Evolutionary conservation across 306 rosid species (phyloP), one percentile per base, ranked within the genome.

Genomic region (Echinosophora koreensis): DNA sequence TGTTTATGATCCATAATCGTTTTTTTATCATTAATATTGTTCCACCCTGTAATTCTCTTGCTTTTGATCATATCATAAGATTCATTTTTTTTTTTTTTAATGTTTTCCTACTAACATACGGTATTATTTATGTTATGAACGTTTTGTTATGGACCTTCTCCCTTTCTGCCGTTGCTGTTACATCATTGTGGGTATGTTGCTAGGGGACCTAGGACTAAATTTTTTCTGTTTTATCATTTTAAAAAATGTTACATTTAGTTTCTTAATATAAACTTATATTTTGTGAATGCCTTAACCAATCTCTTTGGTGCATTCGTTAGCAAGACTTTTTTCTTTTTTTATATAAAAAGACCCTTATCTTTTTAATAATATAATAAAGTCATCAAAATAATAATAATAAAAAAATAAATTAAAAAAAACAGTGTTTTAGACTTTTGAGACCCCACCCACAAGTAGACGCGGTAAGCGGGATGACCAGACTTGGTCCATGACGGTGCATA

Each of bases 111-210:
- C 8, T 42, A 57, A 27, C 30, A 35, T 28, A 15, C 27, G 38
- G 3, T 9, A 16, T 57, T 2, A 3, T 9, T 63, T 15, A n/a
- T 63, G 47, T 35, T 15, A 6, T 38, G 50, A 8, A 5, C 8
- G 6, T 38, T 6, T 37, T 37, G 32, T 30, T 0, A 1, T 30
- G 32, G 2, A 30, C 2, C 60, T 68, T 34, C n/a, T 64, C 6
- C 39, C 49, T 14, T 51, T 61, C 8, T 18, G 12, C 38, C 58
- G 14, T 60, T 62, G 66, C 2, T 71, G 75, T 70, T 66, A 76
- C 70, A 77, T 71, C 76, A 58, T 61, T 58, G 74, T 50, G 27
- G 69, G n/a, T 64, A 65, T 47, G 73, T 4, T 58, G 77, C 39
- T 38, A 30, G 16, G 10, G 80, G 66, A 82, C 55, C 68, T 4